Conservation (phyloP, 768 basidiomycete genomes). For the Rubroboletus satanas region DNA sequence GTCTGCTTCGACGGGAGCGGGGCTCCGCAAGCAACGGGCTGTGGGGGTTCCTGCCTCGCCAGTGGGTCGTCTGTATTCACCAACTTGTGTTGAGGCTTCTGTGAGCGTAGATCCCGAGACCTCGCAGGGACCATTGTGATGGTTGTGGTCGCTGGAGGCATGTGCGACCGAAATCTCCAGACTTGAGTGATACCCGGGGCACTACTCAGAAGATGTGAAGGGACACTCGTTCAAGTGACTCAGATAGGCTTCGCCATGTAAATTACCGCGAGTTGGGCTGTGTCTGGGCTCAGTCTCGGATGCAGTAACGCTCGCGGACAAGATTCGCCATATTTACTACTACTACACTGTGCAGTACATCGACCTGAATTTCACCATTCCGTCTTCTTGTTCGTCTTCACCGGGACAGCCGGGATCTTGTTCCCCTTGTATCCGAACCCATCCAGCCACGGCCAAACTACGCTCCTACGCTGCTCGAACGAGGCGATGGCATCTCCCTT, state of each 20-base stretch:
- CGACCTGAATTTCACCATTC: slow-evolving; percentile 56
- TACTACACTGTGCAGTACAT: not conserved
- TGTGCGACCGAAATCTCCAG: slow-evolving; percentile 6
- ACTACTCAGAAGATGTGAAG: not conserved
- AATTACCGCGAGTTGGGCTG: slow-evolving; percentile 6
- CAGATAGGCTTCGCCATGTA: not conserved
- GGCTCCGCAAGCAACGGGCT: slow-evolving; percentile 16
- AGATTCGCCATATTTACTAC: slow-evolving; percentile 4
- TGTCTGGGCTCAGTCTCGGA: slow-evolving; percentile 14
- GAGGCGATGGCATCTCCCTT: slow-evolving; percentile 62
- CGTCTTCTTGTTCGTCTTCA: slow-evolving; percentile 46
- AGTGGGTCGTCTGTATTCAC: slow-evolving; percentile 4
- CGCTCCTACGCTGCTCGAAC: slow-evolving; percentile 78
- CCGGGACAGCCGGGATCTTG: slow-evolving; percentile 57
- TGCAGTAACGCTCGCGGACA: slow-evolving; percentile 7
- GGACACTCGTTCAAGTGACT: not conserved
- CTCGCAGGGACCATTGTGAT: slow-evolving; percentile 11
- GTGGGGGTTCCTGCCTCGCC: slow-evolving; percentile 16
- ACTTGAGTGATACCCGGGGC: not conserved
- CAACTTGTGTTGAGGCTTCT: slow-evolving; percentile 15
- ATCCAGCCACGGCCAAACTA: slow-evolving; percentile 93
- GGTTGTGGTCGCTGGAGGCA: slow-evolving; percentile 14
- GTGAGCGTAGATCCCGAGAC: slow-evolving; percentile 11
- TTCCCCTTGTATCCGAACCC: slow-evolving; percentile 87
- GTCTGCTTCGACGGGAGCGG: slow-evolving; percentile 22